Evolutionary conservation across 108 stramenopile genomes (phyloP).

Genomic region (Epithemia pelagica): DNA sequence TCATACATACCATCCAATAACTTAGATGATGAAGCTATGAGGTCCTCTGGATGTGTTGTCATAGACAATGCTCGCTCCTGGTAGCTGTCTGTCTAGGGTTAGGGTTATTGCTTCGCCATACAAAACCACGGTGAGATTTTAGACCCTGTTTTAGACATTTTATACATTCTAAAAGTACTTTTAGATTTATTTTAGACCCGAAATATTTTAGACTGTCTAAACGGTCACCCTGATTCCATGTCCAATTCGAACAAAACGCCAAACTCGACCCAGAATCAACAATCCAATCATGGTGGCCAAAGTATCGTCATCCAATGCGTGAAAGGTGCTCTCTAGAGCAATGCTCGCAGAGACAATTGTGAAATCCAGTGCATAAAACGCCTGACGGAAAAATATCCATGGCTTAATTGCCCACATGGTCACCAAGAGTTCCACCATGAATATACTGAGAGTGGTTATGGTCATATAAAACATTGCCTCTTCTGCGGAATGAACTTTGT

Average conservation of each 20-base stretch:
- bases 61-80: too few relatives aligned
- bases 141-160: too few relatives aligned
- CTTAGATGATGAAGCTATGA: too few relatives aligned
- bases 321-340: constrained; percentile 29
- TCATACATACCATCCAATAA: too few relatives aligned
- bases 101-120: too few relatives aligned
- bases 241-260: constrained; percentile 57
- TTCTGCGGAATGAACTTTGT: constrained; percentile 26
- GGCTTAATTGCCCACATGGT: constrained; percentile 32
- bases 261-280: constrained; percentile 30
- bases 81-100: too few relatives aligned
- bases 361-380: constrained; percentile 41
- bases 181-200: too few relatives aligned
- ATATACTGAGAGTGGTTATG: constrained; percentile 22
- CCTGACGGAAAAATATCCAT: constrained; percentile 31
- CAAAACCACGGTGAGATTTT: too few relatives aligned
- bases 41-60: too few relatives aligned
- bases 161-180: too few relatives aligned
- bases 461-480: constrained; percentile 22
- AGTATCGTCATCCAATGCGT: constrained; percentile 13
- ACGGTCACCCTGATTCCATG: constrained; percentile 52
- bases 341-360: constrained; percentile 34
- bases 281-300: constrained; percentile 12
- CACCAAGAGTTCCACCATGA: constrained; percentile 29
- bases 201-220: too few relatives aligned